Conservation (phyloP, 805 yeast genomes). For the Suhomyces kilbournensis region DNA sequence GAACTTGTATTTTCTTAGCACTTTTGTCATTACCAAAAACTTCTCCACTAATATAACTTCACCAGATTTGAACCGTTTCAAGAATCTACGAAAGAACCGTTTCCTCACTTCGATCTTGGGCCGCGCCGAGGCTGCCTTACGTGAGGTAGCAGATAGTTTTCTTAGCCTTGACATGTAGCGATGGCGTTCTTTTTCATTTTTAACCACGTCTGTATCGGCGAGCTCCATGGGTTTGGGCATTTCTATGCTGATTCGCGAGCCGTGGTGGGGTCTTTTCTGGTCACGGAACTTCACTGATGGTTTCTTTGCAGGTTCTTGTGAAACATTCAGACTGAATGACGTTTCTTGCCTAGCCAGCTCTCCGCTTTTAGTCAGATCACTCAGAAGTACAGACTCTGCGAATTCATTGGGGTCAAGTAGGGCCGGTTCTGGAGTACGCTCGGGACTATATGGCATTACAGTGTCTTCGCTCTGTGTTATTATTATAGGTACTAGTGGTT, state of each 20-base stretch:
- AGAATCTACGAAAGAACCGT: conserved; percentile 19
- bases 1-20: conserved; percentile 16
- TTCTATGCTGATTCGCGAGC: conserved; percentile 12
- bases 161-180: conserved; percentile 19
- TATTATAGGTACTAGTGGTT: neutral
- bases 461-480: neutral
- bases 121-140: conserved; percentile 3
- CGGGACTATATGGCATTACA: neutral
- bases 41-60: conserved; percentile 64
- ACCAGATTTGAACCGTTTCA: conserved; percentile 45
- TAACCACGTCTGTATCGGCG: conserved; percentile 7
- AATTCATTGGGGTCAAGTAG: neutral
- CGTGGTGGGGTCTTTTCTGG: neutral
- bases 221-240: conserved; percentile 22
- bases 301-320: neutral
- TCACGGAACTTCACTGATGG: neutral
- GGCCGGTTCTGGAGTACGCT: neutral
- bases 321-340: neutral
- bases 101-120: conserved; percentile 11
- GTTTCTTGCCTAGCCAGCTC: neutral
- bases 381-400: neutral
- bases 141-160: conserved; percentile 21
- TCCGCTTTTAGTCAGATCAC: neutral
- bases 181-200: conserved; percentile 14
- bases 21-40: conserved; percentile 64